phyloP scores from a whole-genome alignment of 2,329 filamentous ascomycete genomes.

The Helminthosporium solani region DNA sequence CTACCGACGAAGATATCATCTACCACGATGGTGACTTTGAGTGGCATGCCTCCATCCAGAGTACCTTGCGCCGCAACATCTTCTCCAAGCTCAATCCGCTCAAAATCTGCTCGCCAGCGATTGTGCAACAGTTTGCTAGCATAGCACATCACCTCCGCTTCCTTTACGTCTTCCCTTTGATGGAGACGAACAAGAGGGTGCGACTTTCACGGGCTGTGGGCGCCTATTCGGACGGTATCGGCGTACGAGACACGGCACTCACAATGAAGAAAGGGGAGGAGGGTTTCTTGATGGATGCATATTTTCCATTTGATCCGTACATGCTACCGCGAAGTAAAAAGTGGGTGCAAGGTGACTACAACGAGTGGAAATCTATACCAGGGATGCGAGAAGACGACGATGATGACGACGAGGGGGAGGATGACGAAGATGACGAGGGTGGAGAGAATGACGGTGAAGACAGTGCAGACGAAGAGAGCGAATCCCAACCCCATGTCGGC shows the following conservation, averaged over 20 bases:
- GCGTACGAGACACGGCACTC: constrained; percentile 57
- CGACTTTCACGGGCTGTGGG: constrained; percentile 71
- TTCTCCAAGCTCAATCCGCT: constrained; percentile 90
- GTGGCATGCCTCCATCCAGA: constrained; percentile 74
- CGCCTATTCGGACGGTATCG: constrained; percentile 46
- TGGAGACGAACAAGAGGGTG: constrained; percentile 90
- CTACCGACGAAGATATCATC: constrained; percentile 54
- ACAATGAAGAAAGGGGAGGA: constrained; percentile 66
- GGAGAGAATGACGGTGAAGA: constrained; percentile 19
- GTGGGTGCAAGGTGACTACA: constrained; percentile 70
- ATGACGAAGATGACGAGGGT: constrained; percentile 32
- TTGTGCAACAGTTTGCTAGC: constrained; percentile 88
- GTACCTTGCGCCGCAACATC: constrained; percentile 74
- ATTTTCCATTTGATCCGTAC: constrained; percentile 98
- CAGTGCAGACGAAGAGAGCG: constrained; percentile 10
- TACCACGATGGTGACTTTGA: constrained; percentile 69
- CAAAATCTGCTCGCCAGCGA: constrained; percentile 87
- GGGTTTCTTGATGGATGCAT: constrained; percentile 83
- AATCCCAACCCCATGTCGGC: background rate
- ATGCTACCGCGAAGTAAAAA: constrained; percentile 81
- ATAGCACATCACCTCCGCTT: constrained; percentile 83
- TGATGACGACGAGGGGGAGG: constrained; percentile 47
- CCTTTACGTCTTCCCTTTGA: constrained; percentile 82
- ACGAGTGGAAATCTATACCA: constrained; percentile 40
- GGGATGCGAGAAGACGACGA: constrained; percentile 47